Conservation (phyloP, 306 rosid genomes). For the Vigna reflexopilosa region DNA sequence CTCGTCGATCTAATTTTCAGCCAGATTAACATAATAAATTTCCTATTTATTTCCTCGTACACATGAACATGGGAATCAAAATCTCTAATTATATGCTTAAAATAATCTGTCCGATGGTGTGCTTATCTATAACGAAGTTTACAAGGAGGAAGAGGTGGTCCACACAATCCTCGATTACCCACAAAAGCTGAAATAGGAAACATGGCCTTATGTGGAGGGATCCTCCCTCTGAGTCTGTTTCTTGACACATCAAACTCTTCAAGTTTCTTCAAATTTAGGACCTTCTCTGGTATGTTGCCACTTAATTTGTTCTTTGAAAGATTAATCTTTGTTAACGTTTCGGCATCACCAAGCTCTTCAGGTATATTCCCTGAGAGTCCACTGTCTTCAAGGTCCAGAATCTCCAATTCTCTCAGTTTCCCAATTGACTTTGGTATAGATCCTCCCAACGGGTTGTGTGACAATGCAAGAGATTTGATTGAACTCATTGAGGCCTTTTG, state of each 20-base stretch:
- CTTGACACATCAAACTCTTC: slow-evolving; percentile 55
- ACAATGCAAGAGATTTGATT: slow-evolving; percentile 47
- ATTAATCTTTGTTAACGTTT: slow-evolving; percentile 36
- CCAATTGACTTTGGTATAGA: slow-evolving; percentile 57
- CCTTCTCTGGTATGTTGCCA: slow-evolving; percentile 56
- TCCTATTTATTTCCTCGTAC: too few relatives aligned
- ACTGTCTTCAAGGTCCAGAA: slow-evolving; percentile 46
- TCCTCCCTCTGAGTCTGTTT: slow-evolving; percentile 41
- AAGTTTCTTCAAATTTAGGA: slow-evolving; percentile 53
- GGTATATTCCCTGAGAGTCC: slow-evolving; percentile 54
- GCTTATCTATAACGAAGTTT: slow-evolving; percentile 30
- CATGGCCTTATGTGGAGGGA: slow-evolving; percentile 27
- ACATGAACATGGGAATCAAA: background rate
- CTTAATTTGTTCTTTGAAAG: slow-evolving; percentile 55
- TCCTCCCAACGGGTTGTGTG: slow-evolving; percentile 55
- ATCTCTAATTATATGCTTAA: background rate
- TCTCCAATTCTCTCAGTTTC: slow-evolving; percentile 45
- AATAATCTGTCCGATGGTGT: background rate
- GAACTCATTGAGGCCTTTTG: slow-evolving; percentile 50
- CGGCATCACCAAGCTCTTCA: slow-evolving; percentile 49
- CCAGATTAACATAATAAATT: too few relatives aligned
- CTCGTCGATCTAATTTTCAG: too few relatives aligned
- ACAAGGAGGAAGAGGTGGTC: slow-evolving; percentile 68
- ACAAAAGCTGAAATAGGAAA: slow-evolving; percentile 56
- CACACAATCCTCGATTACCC: slow-evolving; percentile 65